Evolutionary conservation across 2,329 filamentous ascomycete genomes (phyloP).

Genomic region (Colletotrichum sansevieriae): DNA sequence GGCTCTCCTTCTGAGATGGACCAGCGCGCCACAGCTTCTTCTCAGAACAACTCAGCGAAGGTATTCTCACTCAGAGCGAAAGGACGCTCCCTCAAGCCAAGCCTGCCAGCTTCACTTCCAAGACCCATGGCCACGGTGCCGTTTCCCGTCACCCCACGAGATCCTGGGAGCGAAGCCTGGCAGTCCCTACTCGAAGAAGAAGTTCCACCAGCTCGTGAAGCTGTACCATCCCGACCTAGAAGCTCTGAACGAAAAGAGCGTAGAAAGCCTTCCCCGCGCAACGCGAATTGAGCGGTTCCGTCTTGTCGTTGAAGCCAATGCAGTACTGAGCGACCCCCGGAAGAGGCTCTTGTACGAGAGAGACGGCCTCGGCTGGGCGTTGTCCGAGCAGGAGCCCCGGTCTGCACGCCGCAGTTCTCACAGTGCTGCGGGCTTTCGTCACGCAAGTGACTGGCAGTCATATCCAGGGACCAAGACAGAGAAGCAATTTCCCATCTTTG

Average conservation of each 20-base stretch:
- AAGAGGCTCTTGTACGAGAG: slow-evolving; percentile 38
- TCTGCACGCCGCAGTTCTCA: background rate
- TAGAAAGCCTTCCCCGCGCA: background rate
- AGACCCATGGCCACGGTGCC: slow-evolving; percentile 34
- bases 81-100: background rate
- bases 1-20: background rate
- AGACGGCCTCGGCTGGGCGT: slow-evolving; percentile 31
- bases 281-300: slow-evolving; percentile 39
- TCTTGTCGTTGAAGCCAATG: slow-evolving; percentile 41
- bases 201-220: slow-evolving; percentile 43
- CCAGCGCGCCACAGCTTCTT: background rate
- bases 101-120: background rate
- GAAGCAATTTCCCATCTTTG: slow-evolving; percentile 27
- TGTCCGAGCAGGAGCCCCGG: background rate
- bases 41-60: slow-evolving; percentile 6
- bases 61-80: background rate
- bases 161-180: slow-evolving; percentile 30
- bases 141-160: slow-evolving; percentile 41
- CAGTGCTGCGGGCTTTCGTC: too few species aligned
- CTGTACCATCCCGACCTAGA: slow-evolving; percentile 43
- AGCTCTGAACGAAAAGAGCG: background rate
- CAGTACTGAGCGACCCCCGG: slow-evolving; percentile 37
- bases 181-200: slow-evolving; percentile 39
- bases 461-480: background rate
- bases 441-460: background rate